Evolutionary conservation across 352 stramenopile species (phyloP).

Genomic region (Phytophthora lateralis): DNA sequence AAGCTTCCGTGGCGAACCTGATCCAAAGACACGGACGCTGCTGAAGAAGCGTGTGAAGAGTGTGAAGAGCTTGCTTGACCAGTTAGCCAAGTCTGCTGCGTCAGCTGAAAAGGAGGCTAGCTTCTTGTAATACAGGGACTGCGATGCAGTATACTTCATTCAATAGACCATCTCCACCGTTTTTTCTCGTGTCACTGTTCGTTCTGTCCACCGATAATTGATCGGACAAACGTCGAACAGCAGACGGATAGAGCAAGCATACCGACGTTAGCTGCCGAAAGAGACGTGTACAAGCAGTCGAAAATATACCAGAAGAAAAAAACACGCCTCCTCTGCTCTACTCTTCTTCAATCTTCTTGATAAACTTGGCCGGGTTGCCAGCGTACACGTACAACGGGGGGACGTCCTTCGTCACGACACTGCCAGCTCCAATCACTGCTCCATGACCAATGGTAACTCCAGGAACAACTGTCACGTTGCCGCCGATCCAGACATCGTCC

Average conservation of each 20-base stretch:
- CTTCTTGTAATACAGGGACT: slow-evolving; percentile 45
- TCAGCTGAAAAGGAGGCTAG: slow-evolving; percentile 48
- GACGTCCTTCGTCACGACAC: slow-evolving; percentile 83
- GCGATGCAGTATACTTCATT: slow-evolving; percentile 6
- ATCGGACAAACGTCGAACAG: no score
- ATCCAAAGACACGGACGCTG: slow-evolving; percentile 41
- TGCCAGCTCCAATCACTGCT: slow-evolving; percentile 73
- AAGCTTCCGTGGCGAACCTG: slow-evolving; percentile 57
- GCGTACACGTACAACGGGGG: slow-evolving; percentile 60
- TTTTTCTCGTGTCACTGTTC: no score
- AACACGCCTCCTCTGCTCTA: background rate
- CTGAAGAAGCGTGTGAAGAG: slow-evolving; percentile 71
- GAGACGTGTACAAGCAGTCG: no score
- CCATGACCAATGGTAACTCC: slow-evolving; percentile 66
- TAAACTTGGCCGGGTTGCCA: slow-evolving; percentile 78
- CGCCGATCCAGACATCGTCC: slow-evolving; percentile 87
- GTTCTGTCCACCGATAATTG: no score
- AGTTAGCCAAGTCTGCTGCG: slow-evolving; percentile 65
- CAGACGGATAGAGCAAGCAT: no score
- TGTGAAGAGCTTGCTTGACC: slow-evolving; percentile 70
- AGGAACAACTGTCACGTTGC: slow-evolving; percentile 59
- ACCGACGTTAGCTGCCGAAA: no score
- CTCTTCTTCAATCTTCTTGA: slow-evolving; percentile 60
- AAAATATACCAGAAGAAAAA: no score
- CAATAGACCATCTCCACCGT: slow-evolving; percentile 23